Evolutionary conservation across 1,139 yeast species (phyloP).

Genomic region (Geotrichum klebahnii): DNA sequence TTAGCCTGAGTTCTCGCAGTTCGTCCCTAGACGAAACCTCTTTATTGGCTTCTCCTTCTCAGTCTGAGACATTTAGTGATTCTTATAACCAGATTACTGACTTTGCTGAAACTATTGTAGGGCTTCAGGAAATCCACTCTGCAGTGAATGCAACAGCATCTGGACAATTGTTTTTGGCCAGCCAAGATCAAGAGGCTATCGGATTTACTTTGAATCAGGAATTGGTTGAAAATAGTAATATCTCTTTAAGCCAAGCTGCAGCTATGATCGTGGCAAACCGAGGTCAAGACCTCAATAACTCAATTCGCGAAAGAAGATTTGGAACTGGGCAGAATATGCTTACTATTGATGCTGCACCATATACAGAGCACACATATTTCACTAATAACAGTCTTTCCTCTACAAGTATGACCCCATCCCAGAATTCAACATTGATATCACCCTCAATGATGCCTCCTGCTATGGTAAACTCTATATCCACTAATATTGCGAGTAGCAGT

Average conservation of each 20-base stretch:
- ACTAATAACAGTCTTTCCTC: too few species aligned
- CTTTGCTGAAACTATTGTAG: too few species aligned
- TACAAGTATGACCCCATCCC: too few species aligned
- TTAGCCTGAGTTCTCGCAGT: not conserved
- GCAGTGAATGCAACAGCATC: not conserved
- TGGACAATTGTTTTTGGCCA: conserved; percentile 2
- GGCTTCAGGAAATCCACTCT: not conserved
- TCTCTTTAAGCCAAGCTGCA: not conserved
- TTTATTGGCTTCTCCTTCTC: too few species aligned
- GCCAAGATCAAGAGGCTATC: not conserved
- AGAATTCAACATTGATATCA: too few species aligned
- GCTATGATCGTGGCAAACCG: not conserved
- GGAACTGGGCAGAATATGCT: not conserved
- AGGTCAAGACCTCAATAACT: not conserved
- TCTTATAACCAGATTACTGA: not conserved
- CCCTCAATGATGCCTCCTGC: too few species aligned
- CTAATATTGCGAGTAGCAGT: too few species aligned
- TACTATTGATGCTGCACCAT: not conserved
- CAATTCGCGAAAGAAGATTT: not conserved
- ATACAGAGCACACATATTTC: not conserved
- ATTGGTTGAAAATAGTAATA: not conserved
- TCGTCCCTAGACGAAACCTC: not conserved
- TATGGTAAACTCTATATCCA: too few species aligned
- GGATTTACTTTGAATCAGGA: not conserved
- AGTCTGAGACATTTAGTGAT: not conserved